Evolutionary conservation across 495 filamentous ascomycete species (phyloP).

Genomic region (Chaetomium cochliodes): DNA sequence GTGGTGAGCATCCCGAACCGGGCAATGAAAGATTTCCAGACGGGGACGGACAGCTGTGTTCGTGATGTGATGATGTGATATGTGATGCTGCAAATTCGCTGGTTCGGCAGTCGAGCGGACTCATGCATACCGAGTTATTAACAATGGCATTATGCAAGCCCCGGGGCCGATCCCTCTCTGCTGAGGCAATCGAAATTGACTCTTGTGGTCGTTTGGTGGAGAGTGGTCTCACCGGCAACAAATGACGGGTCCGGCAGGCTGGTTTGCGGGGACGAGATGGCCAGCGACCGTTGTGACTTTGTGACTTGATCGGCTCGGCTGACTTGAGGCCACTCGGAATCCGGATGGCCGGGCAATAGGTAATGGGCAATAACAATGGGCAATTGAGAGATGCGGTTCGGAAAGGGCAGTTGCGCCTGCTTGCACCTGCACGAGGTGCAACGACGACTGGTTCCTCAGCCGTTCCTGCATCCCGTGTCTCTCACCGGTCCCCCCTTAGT

Average conservation of each 20-base stretch:
- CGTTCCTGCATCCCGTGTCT: conserved; percentile 18
- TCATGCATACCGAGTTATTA: conserved; percentile 1
- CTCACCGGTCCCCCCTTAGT: conserved; percentile 4
- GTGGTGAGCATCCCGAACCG: background rate
- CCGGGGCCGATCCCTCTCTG: background rate
- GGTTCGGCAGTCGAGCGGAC: background rate
- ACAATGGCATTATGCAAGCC: background rate
- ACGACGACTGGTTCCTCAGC: background rate
- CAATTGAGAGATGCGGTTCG: background rate
- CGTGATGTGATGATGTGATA: background rate
- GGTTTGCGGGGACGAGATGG: background rate
- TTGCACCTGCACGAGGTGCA: background rate
- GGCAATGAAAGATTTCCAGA: background rate
- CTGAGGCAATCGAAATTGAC: background rate
- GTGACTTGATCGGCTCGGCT: conserved; percentile 4
- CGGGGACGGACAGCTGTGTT: background rate
- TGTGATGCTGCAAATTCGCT: background rate
- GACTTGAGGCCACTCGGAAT: background rate
- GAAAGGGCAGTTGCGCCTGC: conserved; percentile 7
- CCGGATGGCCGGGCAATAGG: background rate
- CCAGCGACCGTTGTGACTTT: background rate
- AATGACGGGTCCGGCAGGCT: background rate
- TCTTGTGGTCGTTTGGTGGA: background rate
- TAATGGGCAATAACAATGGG: too few relatives aligned
- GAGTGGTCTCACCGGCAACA: background rate